These are phyloP conservation scores for Trapa bicornis DNA, from an alignment of 345 rosid species.

Conservation along the genomic window DNA sequence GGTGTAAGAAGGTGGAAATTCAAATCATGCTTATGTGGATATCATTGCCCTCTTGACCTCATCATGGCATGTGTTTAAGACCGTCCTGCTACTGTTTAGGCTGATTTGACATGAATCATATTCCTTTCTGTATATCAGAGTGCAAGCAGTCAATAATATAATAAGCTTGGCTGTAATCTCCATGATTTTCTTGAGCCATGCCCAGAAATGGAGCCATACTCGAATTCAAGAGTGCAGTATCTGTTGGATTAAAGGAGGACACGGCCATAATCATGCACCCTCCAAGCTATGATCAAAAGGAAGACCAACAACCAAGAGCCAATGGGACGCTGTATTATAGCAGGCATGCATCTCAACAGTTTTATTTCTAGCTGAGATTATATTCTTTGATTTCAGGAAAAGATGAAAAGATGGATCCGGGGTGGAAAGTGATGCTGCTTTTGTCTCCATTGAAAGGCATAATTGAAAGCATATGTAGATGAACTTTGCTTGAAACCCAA, in stretches of 20 bases:
- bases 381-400: too few relatives aligned
- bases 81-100: constrained; percentile 1
- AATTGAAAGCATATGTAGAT: neutral
- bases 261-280: neutral
- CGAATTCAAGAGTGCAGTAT: neutral
- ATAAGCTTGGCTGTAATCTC: too few relatives aligned
- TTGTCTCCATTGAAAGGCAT: neutral
- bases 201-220: too few relatives aligned
- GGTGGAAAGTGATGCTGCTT: neutral
- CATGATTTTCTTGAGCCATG: too few relatives aligned
- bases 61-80: constrained; percentile 13
- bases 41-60: constrained; percentile 30
- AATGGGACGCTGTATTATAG: neutral
- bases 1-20: too few relatives aligned
- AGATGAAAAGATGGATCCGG: too few relatives aligned
- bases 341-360: neutral
- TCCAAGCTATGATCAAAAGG: neutral
- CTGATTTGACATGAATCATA: neutral
- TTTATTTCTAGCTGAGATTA: too few relatives aligned
- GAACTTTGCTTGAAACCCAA: constrained; percentile 1
- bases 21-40: constrained; percentile 20
- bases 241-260: neutral
- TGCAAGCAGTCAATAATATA: too few relatives aligned
- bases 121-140: neutral
- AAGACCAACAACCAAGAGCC: neutral